Conservation (phyloP, 176 grass and related monocot species). For the Zoysia japonica region DNA sequence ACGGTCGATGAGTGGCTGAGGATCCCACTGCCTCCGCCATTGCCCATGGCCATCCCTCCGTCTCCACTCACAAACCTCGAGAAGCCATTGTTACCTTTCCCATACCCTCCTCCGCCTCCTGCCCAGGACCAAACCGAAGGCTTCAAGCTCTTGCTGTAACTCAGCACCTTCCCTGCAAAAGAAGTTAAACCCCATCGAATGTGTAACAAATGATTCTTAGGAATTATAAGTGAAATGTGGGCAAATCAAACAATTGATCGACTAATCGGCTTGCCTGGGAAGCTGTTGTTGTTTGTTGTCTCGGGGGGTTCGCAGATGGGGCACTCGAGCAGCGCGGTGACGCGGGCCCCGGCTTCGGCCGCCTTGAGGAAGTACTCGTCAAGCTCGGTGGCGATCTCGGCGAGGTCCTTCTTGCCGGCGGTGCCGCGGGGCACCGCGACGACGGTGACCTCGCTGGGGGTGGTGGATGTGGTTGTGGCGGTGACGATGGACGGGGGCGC, state of each 20-base stretch:
- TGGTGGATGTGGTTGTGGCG: constrained; percentile 59
- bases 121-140: constrained; percentile 62
- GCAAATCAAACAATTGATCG: neutral
- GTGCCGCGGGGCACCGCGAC: constrained; percentile 61
- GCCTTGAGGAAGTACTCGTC: constrained; percentile 99
- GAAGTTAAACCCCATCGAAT: neutral
- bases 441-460: constrained; percentile 73
- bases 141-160: constrained; percentile 83
- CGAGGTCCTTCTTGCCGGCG: constrained; percentile 69
- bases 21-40: constrained; percentile 46
- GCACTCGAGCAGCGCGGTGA: constrained; percentile 75
- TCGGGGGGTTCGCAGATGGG: constrained; percentile 66
- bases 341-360: constrained; percentile 69
- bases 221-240: constrained; percentile 25
- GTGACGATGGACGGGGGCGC: constrained; percentile 66
- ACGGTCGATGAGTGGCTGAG: constrained; percentile 87
- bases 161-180: constrained; percentile 67
- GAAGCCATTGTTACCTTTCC: constrained; percentile 49
- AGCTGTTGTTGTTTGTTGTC: constrained; percentile 26
- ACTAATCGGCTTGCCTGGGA: constrained; percentile 45
- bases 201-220: neutral
- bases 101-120: constrained; percentile 28
- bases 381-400: constrained; percentile 88
- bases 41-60: constrained; percentile 35
- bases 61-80: constrained; percentile 48